These are phyloP conservation scores for Centaurea solstitialis DNA, from an alignment of 129 eudicot genomes.

Conservation along the genomic window DNA sequence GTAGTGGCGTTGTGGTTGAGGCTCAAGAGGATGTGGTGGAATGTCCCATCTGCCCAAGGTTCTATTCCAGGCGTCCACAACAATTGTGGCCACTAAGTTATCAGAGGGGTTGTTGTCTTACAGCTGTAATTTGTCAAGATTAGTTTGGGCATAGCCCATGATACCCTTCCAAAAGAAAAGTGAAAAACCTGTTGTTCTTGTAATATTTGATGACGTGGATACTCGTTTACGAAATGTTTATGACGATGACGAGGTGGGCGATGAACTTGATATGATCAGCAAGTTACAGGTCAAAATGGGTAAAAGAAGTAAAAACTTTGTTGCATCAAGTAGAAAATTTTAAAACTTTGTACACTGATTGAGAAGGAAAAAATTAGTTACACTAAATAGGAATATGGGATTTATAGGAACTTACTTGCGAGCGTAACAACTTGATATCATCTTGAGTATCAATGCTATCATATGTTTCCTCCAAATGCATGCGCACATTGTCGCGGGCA, in stretches of 20 bases:
- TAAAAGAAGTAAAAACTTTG: not conserved
- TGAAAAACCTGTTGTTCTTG: not conserved
- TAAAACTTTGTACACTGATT: not conserved
- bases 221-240: not conserved
- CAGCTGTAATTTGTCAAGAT: too few species aligned
- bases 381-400: not conserved
- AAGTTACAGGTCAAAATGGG: not conserved
- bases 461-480: conserved; percentile 85
- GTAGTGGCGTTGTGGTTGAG: too few species aligned
- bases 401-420: conserved; percentile 56
- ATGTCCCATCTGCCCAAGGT: too few species aligned
- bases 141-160: too few species aligned
- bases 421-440: conserved; percentile 73
- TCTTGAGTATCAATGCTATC: conserved; percentile 74
- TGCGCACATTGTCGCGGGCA: conserved; percentile 88
- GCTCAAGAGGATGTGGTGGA: too few species aligned
- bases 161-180: too few species aligned
- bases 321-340: not conserved
- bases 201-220: not conserved
- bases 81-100: too few species aligned
- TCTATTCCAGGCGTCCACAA: too few species aligned
- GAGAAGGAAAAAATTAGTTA: not conserved
- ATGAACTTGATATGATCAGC: not conserved
- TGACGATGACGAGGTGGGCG: not conserved
- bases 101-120: too few species aligned